phyloP scores from a whole-genome alignment of 2,329 filamentous ascomycete species.

The Conoideocrella luteorostrata region DNA sequence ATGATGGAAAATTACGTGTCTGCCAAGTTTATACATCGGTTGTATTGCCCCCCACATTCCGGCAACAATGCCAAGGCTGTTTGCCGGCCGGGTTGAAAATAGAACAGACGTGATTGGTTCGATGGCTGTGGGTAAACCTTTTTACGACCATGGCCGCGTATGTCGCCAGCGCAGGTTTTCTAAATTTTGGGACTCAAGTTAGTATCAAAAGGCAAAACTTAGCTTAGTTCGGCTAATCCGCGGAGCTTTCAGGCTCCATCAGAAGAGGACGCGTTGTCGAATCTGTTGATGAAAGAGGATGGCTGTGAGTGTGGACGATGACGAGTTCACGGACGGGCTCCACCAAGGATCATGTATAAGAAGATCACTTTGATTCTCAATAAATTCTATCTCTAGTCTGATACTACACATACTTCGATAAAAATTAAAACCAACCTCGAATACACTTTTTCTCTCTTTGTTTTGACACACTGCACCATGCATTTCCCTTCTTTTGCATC shows the following conservation, averaged over 20 bases:
- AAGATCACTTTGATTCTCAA: neutral
- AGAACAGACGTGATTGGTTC: neutral
- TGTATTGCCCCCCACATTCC: constrained; percentile 1
- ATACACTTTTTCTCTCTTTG: neutral
- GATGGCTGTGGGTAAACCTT: neutral
- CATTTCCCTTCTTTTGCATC: neutral
- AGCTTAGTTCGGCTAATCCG: neutral
- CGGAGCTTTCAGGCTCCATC: neutral
- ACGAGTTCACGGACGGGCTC: neutral
- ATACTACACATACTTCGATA: neutral
- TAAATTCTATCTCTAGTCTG: neutral
- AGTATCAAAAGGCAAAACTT: neutral
- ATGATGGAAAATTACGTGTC: neutral
- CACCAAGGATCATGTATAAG: neutral
- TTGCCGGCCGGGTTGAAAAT: neutral
- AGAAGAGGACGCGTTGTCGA: neutral
- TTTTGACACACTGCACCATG: too few relatives aligned
- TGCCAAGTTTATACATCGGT: neutral
- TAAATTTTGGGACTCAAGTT: neutral
- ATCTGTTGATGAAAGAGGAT: neutral
- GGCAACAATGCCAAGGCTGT: neutral
- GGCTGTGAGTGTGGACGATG: neutral
- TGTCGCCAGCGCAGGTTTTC: neutral
- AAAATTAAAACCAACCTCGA: neutral
- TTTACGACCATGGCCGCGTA: neutral